Evolutionary conservation across 1,139 yeast genomes (phyloP).

Genomic region (Casaregolazyma suthepensis): DNA sequence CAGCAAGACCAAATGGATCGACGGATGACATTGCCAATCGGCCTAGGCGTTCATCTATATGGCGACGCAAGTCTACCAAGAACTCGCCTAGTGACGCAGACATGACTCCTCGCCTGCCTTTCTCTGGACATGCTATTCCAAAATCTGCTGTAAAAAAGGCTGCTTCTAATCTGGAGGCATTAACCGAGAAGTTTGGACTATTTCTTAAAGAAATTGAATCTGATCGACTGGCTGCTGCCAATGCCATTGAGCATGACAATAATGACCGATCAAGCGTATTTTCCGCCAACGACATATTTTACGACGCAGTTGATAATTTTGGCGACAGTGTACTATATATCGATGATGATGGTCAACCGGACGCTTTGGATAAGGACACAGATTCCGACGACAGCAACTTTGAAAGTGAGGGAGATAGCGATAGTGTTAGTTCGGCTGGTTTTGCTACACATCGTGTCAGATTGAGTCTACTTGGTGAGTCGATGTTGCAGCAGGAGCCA

Average conservation of each 20-base stretch:
- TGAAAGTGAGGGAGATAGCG: slow-evolving; percentile 13
- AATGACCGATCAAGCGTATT: slow-evolving; percentile 18
- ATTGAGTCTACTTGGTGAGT: slow-evolving; percentile 6
- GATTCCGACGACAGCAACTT: slow-evolving; percentile 18
- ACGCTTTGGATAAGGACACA: slow-evolving; percentile 22
- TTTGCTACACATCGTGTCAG: slow-evolving; percentile 9
- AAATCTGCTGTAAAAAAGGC: slow-evolving; percentile 3
- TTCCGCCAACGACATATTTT: slow-evolving; percentile 48
- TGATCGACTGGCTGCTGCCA: neutral
- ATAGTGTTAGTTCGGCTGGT: slow-evolving; percentile 10
- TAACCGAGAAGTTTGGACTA: slow-evolving; percentile 4
- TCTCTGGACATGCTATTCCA: neutral
- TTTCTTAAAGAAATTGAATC: neutral
- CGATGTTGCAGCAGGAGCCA: slow-evolving; percentile 14
- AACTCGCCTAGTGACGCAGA: neutral
- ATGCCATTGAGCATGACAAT: neutral
- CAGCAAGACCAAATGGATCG: neutral
- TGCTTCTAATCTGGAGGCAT: neutral
- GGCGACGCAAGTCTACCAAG: slow-evolving; percentile 15
- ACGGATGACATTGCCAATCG: neutral
- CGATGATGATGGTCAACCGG: slow-evolving; percentile 24
- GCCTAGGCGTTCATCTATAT: slow-evolving; percentile 18
- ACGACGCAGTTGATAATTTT: slow-evolving; percentile 59
- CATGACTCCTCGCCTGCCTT: neutral
- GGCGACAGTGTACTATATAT: slow-evolving; percentile 28